phyloP scores from a whole-genome alignment of 345 rosid genomes.

The Theobroma cacao region DNA sequence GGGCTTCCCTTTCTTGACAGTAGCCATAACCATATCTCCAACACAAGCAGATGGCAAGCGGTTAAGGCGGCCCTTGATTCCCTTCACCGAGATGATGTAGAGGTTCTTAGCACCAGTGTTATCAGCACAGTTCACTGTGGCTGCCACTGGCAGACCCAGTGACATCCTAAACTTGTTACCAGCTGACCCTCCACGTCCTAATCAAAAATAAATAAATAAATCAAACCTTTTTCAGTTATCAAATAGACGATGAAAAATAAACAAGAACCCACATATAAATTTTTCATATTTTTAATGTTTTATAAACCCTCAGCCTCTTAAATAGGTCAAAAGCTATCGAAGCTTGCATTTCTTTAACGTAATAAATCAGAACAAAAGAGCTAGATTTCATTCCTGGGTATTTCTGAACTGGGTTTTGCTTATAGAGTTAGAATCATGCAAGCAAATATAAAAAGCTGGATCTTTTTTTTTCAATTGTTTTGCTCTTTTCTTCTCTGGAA shows the following conservation, averaged over 20 bases:
- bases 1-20: constrained; percentile 92
- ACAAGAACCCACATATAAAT: not conserved
- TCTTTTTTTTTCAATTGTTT: not conserved
- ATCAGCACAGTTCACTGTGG: constrained; percentile 96
- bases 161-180: constrained; percentile 98
- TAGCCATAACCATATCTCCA: constrained; percentile 98
- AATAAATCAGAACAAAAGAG: not conserved
- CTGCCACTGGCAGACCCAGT: constrained; percentile 97
- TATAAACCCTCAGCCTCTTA: not conserved
- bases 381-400: not conserved
- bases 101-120: constrained; percentile 97
- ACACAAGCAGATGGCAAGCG: constrained; percentile 92
- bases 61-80: constrained; percentile 87
- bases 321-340: not conserved
- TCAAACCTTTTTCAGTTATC: not conserved
- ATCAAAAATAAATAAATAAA: not conserved
- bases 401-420: not conserved
- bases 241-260: not conserved
- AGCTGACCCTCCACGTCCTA: constrained; percentile 93
- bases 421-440: not conserved
- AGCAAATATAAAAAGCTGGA: not conserved
- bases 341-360: not conserved
- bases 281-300: not conserved
- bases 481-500: not conserved
- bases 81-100: constrained; percentile 91